Conservation (phyloP, 805 yeast genomes). For the Dipodascus albidus region DNA sequence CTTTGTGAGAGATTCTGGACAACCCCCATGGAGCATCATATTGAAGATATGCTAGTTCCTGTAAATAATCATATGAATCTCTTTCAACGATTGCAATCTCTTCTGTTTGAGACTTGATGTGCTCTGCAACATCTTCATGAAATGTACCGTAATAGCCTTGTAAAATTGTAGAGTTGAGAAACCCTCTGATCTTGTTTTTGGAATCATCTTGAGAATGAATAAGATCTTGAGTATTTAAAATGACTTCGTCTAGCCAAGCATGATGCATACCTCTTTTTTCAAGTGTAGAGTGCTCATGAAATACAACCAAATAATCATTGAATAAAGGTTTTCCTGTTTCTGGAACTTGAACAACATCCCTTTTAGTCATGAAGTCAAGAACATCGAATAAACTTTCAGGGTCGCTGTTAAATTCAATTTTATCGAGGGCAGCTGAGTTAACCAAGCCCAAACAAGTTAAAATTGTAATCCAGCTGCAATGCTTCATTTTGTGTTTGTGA, state of each 20-base stretch:
- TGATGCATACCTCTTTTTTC: constrained; percentile 7
- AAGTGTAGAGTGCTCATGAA: constrained; percentile 6
- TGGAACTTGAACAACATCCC: neutral
- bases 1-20: constrained; percentile 76
- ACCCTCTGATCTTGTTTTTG: constrained; percentile 5
- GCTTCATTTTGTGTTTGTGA: no score
- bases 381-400: neutral
- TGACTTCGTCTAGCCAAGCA: constrained; percentile 1
- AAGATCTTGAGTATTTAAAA: neutral
- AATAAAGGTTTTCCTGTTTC: neutral
- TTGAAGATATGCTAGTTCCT: constrained; percentile 48
- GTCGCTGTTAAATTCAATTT: no score
- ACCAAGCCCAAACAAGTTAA: no score
- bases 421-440: no score
- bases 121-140: constrained; percentile 31
- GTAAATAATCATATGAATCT: constrained; percentile 60
- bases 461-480: no score
- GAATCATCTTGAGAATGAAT: neutral
- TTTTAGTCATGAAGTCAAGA: neutral
- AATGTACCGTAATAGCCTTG: constrained; percentile 38
- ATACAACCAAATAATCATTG: constrained; percentile 3
- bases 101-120: constrained; percentile 36
- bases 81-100: constrained; percentile 50
- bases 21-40: constrained; percentile 92
- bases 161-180: constrained; percentile 27